Base-by-base conservation (phyloP, 257 asterid species). In the Ocimum tenuiflorum region DNA sequence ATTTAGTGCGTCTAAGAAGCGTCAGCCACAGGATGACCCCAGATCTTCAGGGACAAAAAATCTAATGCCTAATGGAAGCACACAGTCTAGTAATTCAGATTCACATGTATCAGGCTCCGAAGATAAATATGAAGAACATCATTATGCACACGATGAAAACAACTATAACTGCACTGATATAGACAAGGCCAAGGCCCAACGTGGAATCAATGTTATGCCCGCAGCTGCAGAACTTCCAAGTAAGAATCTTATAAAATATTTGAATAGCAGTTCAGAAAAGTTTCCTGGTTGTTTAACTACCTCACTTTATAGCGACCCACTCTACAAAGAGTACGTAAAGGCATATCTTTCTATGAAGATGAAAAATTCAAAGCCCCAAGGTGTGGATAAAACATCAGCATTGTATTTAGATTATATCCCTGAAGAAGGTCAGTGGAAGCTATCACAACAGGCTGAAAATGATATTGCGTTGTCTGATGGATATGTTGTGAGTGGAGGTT, bases 351-450 rank as follows among this genome's bases (percentile, higher is more conserved):
- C 72, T 43, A 47, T 78, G 70, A 82, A 78, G 79, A 73, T 73
- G 79, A 73, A 60, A 69, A 79, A 70, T 53, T 56, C 78, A 61
- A 64, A 74, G 58, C 62, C 76, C 38, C 56, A 51, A 14, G 83
- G 71, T 74, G 51, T 76, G 79, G 81, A 75, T 73, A 73, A 81
- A 73, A 60, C 74, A 20, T 23, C 85, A 50, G 73, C 88, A 52
- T 71, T 87, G 43, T 65, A 81, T 79, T 80, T 89, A 17, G 84
- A 84, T 60, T 85, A 82, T 80, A 64, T 75, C 58, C 94, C 94
- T 52, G 91, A 89, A 72, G 96, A 82, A 84, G 91, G 86, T 33
- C 82, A 73, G 71, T 83, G 88, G 95, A 88, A 85, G 79, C 83
- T 87, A 59, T 75, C 81, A 58, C 74, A 68, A 60, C 74, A 68